Base-by-base conservation (phyloP, 805 yeast genomes). In the Candida oleophila region DNA sequence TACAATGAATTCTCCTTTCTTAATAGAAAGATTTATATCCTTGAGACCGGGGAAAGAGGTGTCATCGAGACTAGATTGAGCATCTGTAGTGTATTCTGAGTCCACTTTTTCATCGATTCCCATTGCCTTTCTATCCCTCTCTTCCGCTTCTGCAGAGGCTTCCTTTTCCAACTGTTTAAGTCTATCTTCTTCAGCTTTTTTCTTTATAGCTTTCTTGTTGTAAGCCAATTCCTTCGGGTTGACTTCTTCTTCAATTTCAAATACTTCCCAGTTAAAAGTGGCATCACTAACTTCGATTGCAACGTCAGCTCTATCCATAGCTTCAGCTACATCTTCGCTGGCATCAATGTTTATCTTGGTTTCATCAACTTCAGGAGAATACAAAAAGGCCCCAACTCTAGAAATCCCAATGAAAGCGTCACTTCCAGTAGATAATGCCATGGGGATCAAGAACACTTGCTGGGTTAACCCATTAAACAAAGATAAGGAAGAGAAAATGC, bases 1-100 rank as follows among this genome's bases (percentile, higher is more conserved):
- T 49, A 86, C 85, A 5, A 89, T 68, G 43, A 90, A 80, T 58
- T 88, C 96, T 19, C 87, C 87, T 47, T 77, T 78, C 38, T 70
- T 64, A 40, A 89, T 69, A 1, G 64, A 59, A 18, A 89, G 62
- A 52, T 81, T 71, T 48, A 89, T 62, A 56, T 83, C 54, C 38
- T 54, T 47, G 58, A 83, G 56, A 55, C 88, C 76, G 41, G 73
- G 51, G 58, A 74, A 74, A 21, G 54, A 44, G 47, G 73, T 49
- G 49, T 42, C 38, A n/a, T 44, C 48, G 3, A 16, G 38, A 18
- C 30, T 30, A 9, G 30, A 18, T 21, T 43, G 22, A 7, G 22
- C 42, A 4, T 20, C 30, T 15, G 19, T n/a, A 4, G 19, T 19
- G 21, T 11, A 9, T 12, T 34, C 44, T 7, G 44, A 28, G 33